Conservation (phyloP, 768 basidiomycete genomes). For the Termitomyces sp. region DNA sequence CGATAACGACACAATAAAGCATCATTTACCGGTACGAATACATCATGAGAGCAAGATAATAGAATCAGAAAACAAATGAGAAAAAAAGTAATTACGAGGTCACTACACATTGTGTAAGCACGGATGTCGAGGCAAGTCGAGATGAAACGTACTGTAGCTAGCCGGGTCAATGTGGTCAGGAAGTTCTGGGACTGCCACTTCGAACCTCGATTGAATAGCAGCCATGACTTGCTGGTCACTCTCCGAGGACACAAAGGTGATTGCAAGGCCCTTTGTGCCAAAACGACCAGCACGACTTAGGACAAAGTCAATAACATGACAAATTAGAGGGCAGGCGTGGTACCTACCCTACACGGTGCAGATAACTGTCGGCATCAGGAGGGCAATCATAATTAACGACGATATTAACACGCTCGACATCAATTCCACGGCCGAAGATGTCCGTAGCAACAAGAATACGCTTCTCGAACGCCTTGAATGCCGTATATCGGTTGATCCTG, state of each 20-base stretch:
- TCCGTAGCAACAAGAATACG: slow-evolving; percentile 98
- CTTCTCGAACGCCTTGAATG: slow-evolving; percentile 99
- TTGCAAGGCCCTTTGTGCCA: slow-evolving; percentile 98
- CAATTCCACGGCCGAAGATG: slow-evolving; percentile 98
- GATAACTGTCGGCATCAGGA: slow-evolving; percentile 94
- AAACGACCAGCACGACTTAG: slow-evolving; percentile 96
- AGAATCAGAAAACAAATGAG: slow-evolving; percentile 4
- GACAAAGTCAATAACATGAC: neutral
- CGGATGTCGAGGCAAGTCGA: neutral
- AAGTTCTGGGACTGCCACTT: slow-evolving; percentile 93
- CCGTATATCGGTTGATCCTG: slow-evolving; percentile 92
- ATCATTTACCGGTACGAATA: slow-evolving; percentile 16
- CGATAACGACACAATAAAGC: slow-evolving; percentile 3
- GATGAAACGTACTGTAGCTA: slow-evolving; percentile 77
- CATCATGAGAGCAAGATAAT: slow-evolving; percentile 5
- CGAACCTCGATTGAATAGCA: slow-evolving; percentile 93
- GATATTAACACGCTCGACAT: slow-evolving; percentile 99
- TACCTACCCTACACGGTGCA: slow-evolving; percentile 92
- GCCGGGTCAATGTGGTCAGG: slow-evolving; percentile 93
- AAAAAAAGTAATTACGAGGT: slow-evolving; percentile 17
- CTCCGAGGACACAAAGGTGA: slow-evolving; percentile 93
- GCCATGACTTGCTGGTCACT: slow-evolving; percentile 92
- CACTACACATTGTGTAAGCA: slow-evolving; percentile 13
- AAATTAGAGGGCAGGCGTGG: neutral
- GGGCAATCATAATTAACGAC: slow-evolving; percentile 99